These are phyloP conservation scores for Clavispora santaluciae DNA, from an alignment of 805 yeast species.

Conservation along the genomic window DNA sequence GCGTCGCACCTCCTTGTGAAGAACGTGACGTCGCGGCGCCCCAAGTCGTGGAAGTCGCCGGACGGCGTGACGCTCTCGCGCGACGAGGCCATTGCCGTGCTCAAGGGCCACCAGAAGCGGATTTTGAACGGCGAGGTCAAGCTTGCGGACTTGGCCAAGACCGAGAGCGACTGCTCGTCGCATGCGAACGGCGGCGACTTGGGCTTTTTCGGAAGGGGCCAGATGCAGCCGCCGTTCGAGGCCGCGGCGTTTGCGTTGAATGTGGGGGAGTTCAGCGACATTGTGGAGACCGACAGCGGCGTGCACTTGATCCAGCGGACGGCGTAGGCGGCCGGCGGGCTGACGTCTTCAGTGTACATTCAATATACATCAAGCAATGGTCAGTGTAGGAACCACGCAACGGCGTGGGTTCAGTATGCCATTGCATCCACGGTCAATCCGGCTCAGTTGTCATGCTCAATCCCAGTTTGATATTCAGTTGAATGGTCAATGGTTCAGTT, in stretches of 20 bases:
- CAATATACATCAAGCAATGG: no score
- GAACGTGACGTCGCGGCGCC: conserved; percentile 79
- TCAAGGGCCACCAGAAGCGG: conserved; percentile 52
- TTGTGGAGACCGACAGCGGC: conserved; percentile 88
- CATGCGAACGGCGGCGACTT: conserved; percentile 88
- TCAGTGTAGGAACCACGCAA: no score
- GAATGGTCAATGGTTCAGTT: no score
- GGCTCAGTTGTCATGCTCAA: no score
- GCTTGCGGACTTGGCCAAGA: conserved; percentile 67
- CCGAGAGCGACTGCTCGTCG: conserved; percentile 86
- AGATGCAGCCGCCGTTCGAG: conserved; percentile 95
- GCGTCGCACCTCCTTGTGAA: conserved; percentile 81
- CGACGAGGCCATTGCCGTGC: conserved; percentile 72
- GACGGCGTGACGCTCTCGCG: conserved; percentile 70
- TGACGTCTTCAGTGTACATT: no score
- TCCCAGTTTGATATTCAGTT: no score
- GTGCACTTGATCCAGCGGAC: conserved; percentile 85
- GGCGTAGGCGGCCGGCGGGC: conserved; percentile 36
- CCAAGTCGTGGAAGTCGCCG: conserved; percentile 81
- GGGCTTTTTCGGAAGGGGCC: conserved; percentile 83
- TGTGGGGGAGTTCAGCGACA: conserved; percentile 76
- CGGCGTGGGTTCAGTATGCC: no score
- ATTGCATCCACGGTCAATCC: no score
- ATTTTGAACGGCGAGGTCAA: conserved; percentile 61
- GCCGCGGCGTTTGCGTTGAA: conserved; percentile 76